Percentiles rank a stretch among this genome's conserved stretches.
Conservation (phyloP, 257 asterid genomes). For the Cordia subcordata region DNA sequence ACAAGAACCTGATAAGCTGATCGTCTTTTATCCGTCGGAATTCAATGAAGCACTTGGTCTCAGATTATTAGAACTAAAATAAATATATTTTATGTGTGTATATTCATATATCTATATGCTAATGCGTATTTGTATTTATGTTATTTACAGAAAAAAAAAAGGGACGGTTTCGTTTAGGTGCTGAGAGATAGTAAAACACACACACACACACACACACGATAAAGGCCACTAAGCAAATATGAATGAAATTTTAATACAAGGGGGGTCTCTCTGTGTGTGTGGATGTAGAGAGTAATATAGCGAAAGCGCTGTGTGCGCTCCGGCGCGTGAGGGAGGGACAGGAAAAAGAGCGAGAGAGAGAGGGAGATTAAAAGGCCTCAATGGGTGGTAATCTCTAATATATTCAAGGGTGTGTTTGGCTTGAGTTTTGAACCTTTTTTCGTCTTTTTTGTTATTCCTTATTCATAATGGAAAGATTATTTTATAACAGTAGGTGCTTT, state of each 20-base stretch:
- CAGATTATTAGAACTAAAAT: background rate
- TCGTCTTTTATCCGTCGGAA: background rate
- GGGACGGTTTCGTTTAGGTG: conserved; percentile 12
- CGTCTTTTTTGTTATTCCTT: too few species aligned
- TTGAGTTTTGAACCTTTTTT: too few species aligned
- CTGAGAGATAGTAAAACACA: background rate
- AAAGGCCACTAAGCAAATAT: background rate
- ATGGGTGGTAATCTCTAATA: background rate
- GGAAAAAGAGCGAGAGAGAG: too few species aligned
- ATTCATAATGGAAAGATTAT: too few species aligned
- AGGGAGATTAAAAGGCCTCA: background rate
- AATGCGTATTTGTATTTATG: too few species aligned
- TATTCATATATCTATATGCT: background rate
- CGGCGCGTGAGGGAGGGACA: background rate
- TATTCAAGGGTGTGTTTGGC: background rate
- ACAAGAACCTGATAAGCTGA: conserved; percentile 4
- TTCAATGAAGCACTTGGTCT: background rate
- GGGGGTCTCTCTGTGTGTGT: background rate
- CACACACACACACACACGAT: background rate
- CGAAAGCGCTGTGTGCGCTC: too few species aligned
- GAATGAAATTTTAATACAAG: background rate
- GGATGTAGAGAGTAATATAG: background rate
- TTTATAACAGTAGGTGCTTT: too few species aligned
- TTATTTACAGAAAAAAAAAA: background rate
- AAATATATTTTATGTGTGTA: too few species aligned